Evolutionary conservation across 1,284 basidiomycete genomes (phyloP).

Genomic region (Cutaneotrichosporon mucoides): DNA sequence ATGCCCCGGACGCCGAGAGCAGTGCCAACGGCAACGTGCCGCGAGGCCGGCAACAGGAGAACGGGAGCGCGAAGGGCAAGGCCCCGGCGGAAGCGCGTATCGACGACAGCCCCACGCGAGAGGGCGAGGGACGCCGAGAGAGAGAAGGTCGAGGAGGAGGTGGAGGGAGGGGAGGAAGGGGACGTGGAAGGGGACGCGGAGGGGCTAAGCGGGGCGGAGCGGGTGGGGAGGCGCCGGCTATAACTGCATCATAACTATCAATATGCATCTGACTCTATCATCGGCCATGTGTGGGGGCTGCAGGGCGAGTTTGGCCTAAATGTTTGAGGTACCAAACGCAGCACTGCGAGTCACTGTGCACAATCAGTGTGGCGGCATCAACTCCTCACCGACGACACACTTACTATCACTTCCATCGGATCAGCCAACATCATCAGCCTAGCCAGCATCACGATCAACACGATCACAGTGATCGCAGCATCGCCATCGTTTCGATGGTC

Average conservation of each 20-base stretch:
- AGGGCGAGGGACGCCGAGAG: not conserved
- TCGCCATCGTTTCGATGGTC: too few species aligned
- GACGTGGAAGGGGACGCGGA: not conserved
- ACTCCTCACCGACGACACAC: too few species aligned
- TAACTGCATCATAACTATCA: not conserved
- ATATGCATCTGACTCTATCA: not conserved
- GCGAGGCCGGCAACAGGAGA: not conserved
- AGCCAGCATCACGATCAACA: too few species aligned
- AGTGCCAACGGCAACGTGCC: too few species aligned
- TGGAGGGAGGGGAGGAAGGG: not conserved
- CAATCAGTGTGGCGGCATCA: too few species aligned
- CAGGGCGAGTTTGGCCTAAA: too few species aligned
- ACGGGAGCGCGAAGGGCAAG: not conserved
- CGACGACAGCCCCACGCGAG: not conserved
- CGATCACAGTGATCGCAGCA: too few species aligned
- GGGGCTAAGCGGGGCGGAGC: not conserved
- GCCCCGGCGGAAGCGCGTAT: not conserved
- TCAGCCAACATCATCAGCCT: too few species aligned
- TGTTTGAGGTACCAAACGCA: too few species aligned
- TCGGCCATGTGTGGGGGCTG: not conserved
- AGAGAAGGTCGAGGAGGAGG: not conserved
- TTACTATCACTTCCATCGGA: too few species aligned
- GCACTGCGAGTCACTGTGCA: too few species aligned
- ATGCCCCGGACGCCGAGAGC: not conserved
- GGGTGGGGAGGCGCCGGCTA: not conserved